phyloP scores from a whole-genome alignment of 345 rosid species.

The Erysimum cheiranthoides region DNA sequence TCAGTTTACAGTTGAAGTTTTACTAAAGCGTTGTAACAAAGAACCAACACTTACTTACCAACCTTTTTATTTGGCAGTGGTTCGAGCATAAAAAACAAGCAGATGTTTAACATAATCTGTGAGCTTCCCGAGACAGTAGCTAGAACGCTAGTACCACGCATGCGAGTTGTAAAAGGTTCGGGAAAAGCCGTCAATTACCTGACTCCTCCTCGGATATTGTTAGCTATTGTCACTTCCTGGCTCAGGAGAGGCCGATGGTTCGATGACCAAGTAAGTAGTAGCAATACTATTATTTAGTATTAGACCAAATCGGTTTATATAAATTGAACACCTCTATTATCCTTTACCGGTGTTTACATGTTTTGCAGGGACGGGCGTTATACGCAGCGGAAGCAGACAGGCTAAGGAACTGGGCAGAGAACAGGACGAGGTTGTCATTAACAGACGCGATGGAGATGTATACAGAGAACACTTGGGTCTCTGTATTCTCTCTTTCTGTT shows the following conservation, averaged over 20 bases:
- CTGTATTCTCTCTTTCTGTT: constrained; percentile 91
- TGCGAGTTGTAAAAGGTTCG: constrained; percentile 82
- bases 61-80: constrained; percentile 60
- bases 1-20: not conserved
- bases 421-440: constrained; percentile 76
- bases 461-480: constrained; percentile 87
- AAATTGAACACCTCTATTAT: not conserved
- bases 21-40: not conserved
- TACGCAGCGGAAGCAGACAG: constrained; percentile 94
- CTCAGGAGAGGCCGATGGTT: constrained; percentile 93
- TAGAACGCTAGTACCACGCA: constrained; percentile 86
- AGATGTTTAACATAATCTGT: constrained; percentile 89
- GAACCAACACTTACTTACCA: too few relatives aligned
- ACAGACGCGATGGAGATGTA: constrained; percentile 98
- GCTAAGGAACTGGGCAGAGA: constrained; percentile 90
- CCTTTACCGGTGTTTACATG: not conserved
- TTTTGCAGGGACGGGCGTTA: constrained; percentile 77
- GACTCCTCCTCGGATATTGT: constrained; percentile 93
- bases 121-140: constrained; percentile 98
- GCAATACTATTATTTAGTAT: not conserved
- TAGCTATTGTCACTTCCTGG: constrained; percentile 93
- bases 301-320: not conserved
- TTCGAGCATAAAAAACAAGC: constrained; percentile 74
- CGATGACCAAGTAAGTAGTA: constrained; percentile 76
- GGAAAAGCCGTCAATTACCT: constrained; percentile 81